Base-by-base conservation (phyloP, 2,329 filamentous ascomycete genomes). In the Fusarium stilboides region DNA sequence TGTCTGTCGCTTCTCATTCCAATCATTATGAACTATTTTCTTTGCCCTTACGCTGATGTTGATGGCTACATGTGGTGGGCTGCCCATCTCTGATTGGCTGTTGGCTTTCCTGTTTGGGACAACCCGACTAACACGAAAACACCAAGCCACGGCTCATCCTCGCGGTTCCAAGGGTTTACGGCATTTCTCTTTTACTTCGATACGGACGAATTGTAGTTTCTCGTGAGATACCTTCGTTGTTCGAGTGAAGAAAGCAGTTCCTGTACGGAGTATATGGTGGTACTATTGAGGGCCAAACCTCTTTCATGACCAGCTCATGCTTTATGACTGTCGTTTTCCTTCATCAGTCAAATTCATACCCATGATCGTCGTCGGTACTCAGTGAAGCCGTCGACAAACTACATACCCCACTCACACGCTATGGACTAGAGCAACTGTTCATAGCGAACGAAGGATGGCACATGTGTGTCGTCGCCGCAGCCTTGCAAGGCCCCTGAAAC, bases 391-490 rank as follows among this genome's bases (percentile, higher is more conserved):
- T 22, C 17, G 36, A 22, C 20, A 12, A n/a, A 43, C 31, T 20
- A 26, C 22, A 44, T 44, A 45, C 68, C 61, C 73, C 73, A 75
- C 71, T 52, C 69, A 71, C 71, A 65, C 65, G 58, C 50, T 58
- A 45, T 19, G 36, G 3, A 14, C 9, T n/a, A 62, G 28, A 64
- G 31, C 51, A 70, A 44, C 62, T 69, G 62, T 57, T 71, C 71
- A 57, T 54, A 69, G 70, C 71, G 59, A 72, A 72, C 71, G 59
- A 72, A 72, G 62, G 54, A 68, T 69, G 49, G 71, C 62, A 75
- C 72, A 75, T 75, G 73, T 68, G 63, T 61, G 51, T 52, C 53
- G 62, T 47, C 54, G 68, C 57, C 50, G 65, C 53, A 65, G 69
- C 73, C 70, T 74, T 68, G 54, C 49, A 47, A 64, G 57, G 45